Percentiles rank a stretch among this genome's conserved stretches.
phyloP scores from a whole-genome alignment of 2,329 filamentous ascomycete genomes.

The Fusarium sp. region DNA sequence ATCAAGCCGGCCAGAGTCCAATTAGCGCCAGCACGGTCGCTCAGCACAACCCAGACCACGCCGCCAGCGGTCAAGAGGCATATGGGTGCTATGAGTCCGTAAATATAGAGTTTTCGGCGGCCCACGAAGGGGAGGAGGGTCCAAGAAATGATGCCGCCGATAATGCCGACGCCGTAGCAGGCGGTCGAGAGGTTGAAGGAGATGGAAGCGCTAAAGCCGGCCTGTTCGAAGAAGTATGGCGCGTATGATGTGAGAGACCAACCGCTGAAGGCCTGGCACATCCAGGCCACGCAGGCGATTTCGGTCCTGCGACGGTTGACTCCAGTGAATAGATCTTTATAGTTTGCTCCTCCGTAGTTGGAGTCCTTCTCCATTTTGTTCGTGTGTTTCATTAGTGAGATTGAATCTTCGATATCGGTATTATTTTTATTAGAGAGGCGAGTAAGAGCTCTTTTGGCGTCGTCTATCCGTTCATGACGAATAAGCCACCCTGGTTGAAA shows the following conservation, averaged over 20 bases:
- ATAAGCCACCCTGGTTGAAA: constrained; percentile 53
- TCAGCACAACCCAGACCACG: constrained; percentile 52
- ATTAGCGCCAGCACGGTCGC: constrained; percentile 44
- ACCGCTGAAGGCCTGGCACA: constrained; percentile 47
- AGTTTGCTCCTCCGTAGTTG: constrained; percentile 52
- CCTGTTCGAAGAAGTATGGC: constrained; percentile 59
- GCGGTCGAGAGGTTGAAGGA: constrained; percentile 58
- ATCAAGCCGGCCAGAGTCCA: constrained; percentile 56
- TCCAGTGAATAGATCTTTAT: constrained; percentile 41
- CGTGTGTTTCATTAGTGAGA: constrained; percentile 58
- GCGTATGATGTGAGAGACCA: constrained; percentile 40
- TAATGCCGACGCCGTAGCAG: constrained; percentile 57
- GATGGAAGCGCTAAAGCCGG: constrained; percentile 54
- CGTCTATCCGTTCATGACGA: constrained; percentile 51
- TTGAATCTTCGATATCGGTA: constrained; percentile 59
- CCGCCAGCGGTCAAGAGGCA: constrained; percentile 56
- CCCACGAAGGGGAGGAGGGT: constrained; percentile 55
- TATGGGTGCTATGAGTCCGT: constrained; percentile 49
- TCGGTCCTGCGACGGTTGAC: constrained; percentile 49
- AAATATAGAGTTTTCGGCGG: constrained; percentile 57
- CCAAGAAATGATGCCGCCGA: constrained; percentile 58
- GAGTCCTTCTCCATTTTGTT: constrained; percentile 58
- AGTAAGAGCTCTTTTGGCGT: constrained; percentile 51
- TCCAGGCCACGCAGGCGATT: constrained; percentile 48
- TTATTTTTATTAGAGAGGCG: constrained; percentile 50